Conservation (phyloP, 108 stramenopile genomes). For the Stephanodiscus triporus region DNA sequence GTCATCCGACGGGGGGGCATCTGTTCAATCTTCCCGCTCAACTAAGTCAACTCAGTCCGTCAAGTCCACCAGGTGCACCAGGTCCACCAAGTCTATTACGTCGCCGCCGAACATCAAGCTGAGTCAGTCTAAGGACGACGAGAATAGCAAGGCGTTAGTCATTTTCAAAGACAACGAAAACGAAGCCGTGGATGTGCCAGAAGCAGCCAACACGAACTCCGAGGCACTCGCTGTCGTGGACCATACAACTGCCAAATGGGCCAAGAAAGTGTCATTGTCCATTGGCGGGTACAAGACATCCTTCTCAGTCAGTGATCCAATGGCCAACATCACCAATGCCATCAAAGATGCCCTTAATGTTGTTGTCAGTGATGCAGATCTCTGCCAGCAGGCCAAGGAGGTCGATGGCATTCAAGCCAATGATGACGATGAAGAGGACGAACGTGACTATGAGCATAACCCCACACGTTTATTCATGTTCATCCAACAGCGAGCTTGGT, state of each 20-base stretch:
- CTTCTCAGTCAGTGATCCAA: conserved; percentile 41
- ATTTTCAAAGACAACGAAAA: background rate
- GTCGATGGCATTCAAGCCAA: conserved; percentile 26
- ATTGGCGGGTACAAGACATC: conserved; percentile 47
- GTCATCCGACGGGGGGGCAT: background rate
- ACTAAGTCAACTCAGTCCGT: conserved; percentile 6
- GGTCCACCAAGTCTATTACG: conserved; percentile 7
- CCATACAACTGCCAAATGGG: conserved; percentile 24
- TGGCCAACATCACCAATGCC: conserved; percentile 29
- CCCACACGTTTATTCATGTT: conserved; percentile 48
- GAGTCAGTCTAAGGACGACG: background rate
- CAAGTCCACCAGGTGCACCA: background rate
- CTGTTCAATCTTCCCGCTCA: conserved; percentile 11
- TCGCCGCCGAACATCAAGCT: background rate
- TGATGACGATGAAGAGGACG: conserved; percentile 25
- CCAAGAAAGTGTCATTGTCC: conserved; percentile 43
- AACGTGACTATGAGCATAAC: conserved; percentile 47
- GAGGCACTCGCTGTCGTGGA: conserved; percentile 9
- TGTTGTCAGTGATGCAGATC: conserved; percentile 12
- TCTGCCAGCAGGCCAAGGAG: conserved; percentile 29
- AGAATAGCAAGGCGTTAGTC: background rate
- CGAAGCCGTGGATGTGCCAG: background rate
- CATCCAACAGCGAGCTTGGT: conserved; percentile 46
- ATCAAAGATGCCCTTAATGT: conserved; percentile 41
- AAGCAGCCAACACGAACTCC: conserved; percentile 1